phyloP scores from a whole-genome alignment of 164 flowering plant genomes.

The Echeveria elegans region DNA sequence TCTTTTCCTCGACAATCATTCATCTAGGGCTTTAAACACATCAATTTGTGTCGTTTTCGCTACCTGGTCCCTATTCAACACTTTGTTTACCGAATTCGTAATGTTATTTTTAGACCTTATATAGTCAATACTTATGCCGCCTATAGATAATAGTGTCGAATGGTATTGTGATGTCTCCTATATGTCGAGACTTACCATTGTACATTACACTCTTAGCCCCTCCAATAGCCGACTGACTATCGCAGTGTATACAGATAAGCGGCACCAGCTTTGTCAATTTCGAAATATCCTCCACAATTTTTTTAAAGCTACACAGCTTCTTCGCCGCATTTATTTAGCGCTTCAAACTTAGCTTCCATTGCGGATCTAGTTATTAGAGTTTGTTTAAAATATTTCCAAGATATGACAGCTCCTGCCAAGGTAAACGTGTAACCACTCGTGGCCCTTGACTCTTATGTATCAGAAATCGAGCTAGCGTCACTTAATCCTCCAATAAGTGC shows the following conservation, averaged over 20 bases:
- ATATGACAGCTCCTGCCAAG: not conserved
- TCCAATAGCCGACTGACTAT: not conserved
- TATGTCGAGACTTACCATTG: conserved; percentile 7
- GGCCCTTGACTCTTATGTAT: not conserved
- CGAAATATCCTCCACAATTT: conserved; percentile 4
- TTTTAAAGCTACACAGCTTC: not conserved
- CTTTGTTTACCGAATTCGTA: not conserved
- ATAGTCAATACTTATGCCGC: not conserved
- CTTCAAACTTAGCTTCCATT: conserved; percentile 1
- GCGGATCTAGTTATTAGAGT: not conserved
- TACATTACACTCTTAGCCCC: not conserved
- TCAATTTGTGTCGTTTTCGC: not conserved
- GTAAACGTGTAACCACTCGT: conserved; percentile 9
- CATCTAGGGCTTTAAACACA: not conserved
- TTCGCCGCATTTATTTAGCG: not conserved
- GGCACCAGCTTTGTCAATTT: not conserved
- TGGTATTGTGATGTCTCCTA: not conserved
- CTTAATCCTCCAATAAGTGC: not conserved
- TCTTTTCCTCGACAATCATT: too few species aligned
- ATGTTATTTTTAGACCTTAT: not conserved
- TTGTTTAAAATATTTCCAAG: conserved; percentile 8
- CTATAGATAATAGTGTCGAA: not conserved
- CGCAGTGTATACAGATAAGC: not conserved
- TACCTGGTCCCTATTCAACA: not conserved
- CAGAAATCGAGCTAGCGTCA: conserved; percentile 11